A percentile compares a stretch with the other conserved stretches of the same genome.
Evolutionary conservation across 2,329 filamentous ascomycete genomes (phyloP).

Genomic region (Aspergillus thermomutatus): DNA sequence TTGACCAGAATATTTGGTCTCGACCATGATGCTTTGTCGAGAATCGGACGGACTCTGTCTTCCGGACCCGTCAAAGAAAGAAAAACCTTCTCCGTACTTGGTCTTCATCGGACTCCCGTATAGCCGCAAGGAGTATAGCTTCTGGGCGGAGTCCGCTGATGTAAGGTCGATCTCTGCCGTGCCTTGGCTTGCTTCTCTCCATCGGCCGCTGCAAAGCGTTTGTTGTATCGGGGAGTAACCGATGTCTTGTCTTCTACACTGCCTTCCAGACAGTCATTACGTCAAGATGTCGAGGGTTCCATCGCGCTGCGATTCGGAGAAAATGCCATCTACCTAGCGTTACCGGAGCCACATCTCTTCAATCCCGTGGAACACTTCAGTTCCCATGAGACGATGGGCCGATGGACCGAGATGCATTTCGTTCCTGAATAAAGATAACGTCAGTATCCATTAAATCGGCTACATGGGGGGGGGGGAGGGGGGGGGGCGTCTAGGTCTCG

Average conservation of each 20-base stretch:
- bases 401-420: conserved; percentile 39
- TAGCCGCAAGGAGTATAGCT: neutral
- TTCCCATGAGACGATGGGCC: conserved; percentile 37
- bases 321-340: conserved; percentile 1
- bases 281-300: neutral
- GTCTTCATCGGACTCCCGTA: neutral
- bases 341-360: conserved; percentile 30
- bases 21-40: neutral
- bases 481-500: conserved; percentile 1
- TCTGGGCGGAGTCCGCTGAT: neutral
- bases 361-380: conserved; percentile 37
- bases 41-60: neutral
- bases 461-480: neutral
- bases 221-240: conserved; percentile 7
- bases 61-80: neutral
- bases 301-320: neutral
- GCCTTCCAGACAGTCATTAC: conserved; percentile 1
- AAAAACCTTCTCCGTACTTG: neutral
- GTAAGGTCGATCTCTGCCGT: neutral
- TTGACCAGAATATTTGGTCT: conserved; percentile 4
- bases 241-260: neutral
- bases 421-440: conserved; percentile 33
- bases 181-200: neutral
- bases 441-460: conserved; percentile 3
- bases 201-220: neutral